Conservation (phyloP, 805 yeast genomes). For the Nakazawaea siamensis region DNA sequence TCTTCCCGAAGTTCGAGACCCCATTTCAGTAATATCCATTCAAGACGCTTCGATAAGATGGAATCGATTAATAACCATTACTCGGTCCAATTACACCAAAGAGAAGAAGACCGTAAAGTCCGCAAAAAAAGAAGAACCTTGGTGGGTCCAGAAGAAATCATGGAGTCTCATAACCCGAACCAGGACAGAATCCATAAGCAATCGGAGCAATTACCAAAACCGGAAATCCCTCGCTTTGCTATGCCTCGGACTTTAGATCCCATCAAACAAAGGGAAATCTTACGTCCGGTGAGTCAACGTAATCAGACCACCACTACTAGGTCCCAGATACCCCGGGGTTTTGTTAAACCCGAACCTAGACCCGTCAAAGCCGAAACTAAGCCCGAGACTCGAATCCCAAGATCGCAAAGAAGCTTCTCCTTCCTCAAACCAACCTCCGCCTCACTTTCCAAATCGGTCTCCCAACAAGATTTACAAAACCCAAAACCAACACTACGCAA, state of each 20-base stretch:
- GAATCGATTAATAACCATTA: constrained; percentile 42
- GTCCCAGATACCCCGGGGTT: no score
- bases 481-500: neutral
- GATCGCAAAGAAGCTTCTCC: neutral
- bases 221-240: no score
- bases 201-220: neutral
- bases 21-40: constrained; percentile 31
- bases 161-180: no score
- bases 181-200: neutral
- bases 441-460: constrained; percentile 4
- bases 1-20: constrained; percentile 11
- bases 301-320: no score
- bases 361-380: no score
- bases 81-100: constrained; percentile 23
- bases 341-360: no score
- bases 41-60: constrained; percentile 40
- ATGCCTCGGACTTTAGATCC: no score
- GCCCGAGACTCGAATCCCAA: no score
- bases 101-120: constrained; percentile 3
- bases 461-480: constrained; percentile 1
- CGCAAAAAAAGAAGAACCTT: constrained; percentile 9
- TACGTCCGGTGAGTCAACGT: no score
- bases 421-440: constrained; percentile 6
- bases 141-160: constrained; percentile 6
- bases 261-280: no score